A percentile compares a stretch with the other conserved stretches of the same genome.
phyloP scores from a whole-genome alignment of 441 rosid genomes.

The Populus tomentosa region DNA sequence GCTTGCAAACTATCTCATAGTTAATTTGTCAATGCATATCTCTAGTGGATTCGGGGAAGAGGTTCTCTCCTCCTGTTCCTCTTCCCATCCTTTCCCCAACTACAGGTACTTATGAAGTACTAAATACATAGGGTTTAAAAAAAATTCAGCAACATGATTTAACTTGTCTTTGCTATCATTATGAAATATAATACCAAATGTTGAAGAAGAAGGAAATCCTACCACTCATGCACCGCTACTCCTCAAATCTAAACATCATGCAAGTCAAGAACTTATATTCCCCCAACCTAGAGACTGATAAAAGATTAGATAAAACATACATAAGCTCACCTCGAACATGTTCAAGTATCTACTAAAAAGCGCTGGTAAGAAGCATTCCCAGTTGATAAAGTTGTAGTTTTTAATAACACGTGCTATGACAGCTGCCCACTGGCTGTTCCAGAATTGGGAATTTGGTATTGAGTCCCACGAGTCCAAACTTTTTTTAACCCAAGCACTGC shows the following conservation, averaged over 20 bases:
- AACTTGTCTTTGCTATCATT: background rate
- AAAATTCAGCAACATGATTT: background rate
- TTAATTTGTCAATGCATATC: too few species aligned
- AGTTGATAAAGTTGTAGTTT: constrained; percentile 69
- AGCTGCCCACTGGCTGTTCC: constrained; percentile 98
- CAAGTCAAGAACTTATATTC: background rate
- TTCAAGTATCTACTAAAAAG: constrained; percentile 84
- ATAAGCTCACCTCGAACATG: constrained; percentile 91
- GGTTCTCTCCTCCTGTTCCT: background rate
- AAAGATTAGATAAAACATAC: background rate
- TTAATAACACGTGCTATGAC: constrained; percentile 84
- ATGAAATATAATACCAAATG: background rate
- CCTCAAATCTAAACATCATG: background rate
- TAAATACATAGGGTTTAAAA: background rate
- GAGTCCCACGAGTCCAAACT: constrained; percentile 85
- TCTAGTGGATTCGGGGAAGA: too few species aligned
- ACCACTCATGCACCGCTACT: background rate
- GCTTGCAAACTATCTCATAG: background rate
- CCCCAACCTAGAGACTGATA: background rate
- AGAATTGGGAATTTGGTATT: constrained; percentile 94
- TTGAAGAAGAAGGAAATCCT: background rate
- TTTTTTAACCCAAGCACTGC: constrained; percentile 77
- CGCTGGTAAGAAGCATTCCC: constrained; percentile 77
- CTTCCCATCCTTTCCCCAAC: background rate
- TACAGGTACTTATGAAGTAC: background rate